A percentile compares a stretch with the other conserved stretches of the same genome.
phyloP scores from a whole-genome alignment of 2,329 filamentous ascomycete genomes.

The Knoxdaviesia proteae region DNA sequence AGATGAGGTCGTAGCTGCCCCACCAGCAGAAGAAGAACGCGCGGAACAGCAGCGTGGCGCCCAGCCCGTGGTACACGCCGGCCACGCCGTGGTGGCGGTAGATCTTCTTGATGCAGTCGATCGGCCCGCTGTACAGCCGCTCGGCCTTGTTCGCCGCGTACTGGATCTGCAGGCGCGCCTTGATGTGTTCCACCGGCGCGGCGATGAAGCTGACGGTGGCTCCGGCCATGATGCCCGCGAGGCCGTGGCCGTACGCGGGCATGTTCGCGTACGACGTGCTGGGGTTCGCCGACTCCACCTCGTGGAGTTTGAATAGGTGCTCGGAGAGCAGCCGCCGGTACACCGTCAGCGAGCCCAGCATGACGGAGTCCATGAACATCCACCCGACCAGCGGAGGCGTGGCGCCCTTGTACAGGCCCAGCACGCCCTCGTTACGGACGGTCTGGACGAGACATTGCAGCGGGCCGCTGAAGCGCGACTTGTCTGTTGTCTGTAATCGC shows the following conservation, averaged over 20 bases:
- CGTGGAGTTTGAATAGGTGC: conserved; percentile 38
- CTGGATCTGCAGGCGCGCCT: conserved; percentile 83
- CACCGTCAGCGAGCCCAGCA: conserved; percentile 80
- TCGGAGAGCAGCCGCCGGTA: conserved; percentile 73
- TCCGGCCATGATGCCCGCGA: conserved; percentile 74
- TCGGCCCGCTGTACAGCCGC: conserved; percentile 64
- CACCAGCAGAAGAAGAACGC: conserved; percentile 97
- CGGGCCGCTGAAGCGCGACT: conserved; percentile 63
- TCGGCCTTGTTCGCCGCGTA: conserved; percentile 63
- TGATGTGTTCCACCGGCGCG: conserved; percentile 85
- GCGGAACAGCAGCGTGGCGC: conserved; percentile 71
- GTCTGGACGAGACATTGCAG: conserved; percentile 73
- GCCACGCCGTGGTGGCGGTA: conserved; percentile 49
- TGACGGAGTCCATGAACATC: conserved; percentile 92
- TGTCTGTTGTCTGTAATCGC: conserved; percentile 68
- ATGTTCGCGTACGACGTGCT: conserved; percentile 17
- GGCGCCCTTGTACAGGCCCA: conserved; percentile 83
- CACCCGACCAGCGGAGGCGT: conserved; percentile 83
- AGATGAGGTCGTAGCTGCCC: conserved; percentile 80
- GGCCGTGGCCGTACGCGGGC: conserved; percentile 60
- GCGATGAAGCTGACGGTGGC: conserved; percentile 83
- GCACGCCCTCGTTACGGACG: conserved; percentile 62
- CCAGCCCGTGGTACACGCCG: conserved; percentile 72
- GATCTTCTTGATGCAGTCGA: conserved; percentile 63
- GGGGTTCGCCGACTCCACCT: conserved; percentile 5